These are phyloP conservation scores for Pseudonectria buxi DNA, from an alignment of 2,329 filamentous ascomycete genomes.

Conservation along the genomic window DNA sequence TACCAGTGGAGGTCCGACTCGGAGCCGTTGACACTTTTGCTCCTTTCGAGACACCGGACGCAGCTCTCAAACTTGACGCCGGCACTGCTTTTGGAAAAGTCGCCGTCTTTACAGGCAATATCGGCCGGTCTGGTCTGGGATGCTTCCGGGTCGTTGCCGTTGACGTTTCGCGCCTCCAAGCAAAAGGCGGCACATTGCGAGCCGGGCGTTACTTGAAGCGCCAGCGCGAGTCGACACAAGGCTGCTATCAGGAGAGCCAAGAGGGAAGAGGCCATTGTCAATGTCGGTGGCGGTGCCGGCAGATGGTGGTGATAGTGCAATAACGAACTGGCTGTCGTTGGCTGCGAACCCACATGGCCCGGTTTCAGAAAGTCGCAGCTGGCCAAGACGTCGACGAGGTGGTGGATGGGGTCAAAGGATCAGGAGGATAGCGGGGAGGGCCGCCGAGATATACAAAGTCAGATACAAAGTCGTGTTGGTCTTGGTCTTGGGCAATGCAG, in stretches of 20 bases:
- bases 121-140: slow-evolving; percentile 40
- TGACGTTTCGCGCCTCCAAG: slow-evolving; percentile 29
- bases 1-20: slow-evolving; percentile 41
- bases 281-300: too few relatives aligned
- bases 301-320: too few relatives aligned
- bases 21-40: slow-evolving; percentile 30
- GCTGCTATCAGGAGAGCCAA: slow-evolving; percentile 12
- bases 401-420: too few relatives aligned
- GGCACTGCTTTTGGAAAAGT: slow-evolving; percentile 28
- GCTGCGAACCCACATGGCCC: too few relatives aligned
- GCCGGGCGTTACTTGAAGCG: slow-evolving; percentile 42
- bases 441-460: too few relatives aligned
- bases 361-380: too few relatives aligned
- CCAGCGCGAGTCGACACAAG: slow-evolving; percentile 11
- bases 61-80: slow-evolving; percentile 44
- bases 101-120: slow-evolving; percentile 38
- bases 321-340: too few relatives aligned
- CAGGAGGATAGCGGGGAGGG: too few relatives aligned
- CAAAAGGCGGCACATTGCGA: slow-evolving; percentile 45
- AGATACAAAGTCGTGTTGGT: too few relatives aligned
- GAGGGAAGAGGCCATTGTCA: too few relatives aligned
- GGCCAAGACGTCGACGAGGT: too few relatives aligned
- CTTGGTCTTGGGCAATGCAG: too few relatives aligned
- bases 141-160: slow-evolving; percentile 26
- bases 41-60: slow-evolving; percentile 40